These are phyloP conservation scores for Cercophora scortea DNA, from an alignment of 495 filamentous ascomycete species.

Conservation along the genomic window DNA sequence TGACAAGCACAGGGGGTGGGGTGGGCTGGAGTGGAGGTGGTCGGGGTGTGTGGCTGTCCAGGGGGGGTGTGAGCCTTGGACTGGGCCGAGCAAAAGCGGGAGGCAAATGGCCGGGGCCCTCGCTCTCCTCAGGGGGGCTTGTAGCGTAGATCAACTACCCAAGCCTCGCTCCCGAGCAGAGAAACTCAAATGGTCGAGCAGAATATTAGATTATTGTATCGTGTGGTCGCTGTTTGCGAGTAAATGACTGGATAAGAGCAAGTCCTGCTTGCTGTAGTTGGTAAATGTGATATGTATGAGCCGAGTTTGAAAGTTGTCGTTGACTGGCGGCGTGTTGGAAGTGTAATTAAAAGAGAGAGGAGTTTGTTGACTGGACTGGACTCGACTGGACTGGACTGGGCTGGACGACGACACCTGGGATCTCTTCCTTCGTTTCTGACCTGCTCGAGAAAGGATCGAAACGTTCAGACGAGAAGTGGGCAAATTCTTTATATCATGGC, in stretches of 20 bases:
- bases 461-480: conserved; percentile 25
- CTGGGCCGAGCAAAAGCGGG: conserved; percentile 41
- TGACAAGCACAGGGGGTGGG: conserved; percentile 28
- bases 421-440: conserved; percentile 25
- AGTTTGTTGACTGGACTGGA: conserved; percentile 31
- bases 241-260: conserved; percentile 45
- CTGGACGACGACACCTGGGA: conserved; percentile 38
- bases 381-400: conserved; percentile 30
- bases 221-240: conserved; percentile 21
- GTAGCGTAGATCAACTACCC: conserved; percentile 4
- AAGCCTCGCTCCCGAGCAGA: conserved; percentile 1
- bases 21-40: conserved; percentile 25
- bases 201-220: conserved; percentile 37
- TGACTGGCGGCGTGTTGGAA: conserved; percentile 28
- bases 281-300: conserved; percentile 5
- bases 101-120: conserved; percentile 27
- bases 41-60: conserved; percentile 12
- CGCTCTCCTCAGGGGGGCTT: conserved; percentile 14
- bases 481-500: conserved; percentile 46
- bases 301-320: conserved; percentile 12
- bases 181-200: conserved; percentile 22
- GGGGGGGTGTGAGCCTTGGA: conserved; percentile 24
- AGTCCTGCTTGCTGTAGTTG: conserved; percentile 39
- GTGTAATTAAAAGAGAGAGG: conserved; percentile 29
- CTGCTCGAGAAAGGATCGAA: conserved; percentile 25